phyloP scores from a whole-genome alignment of 306 rosid genomes.

The Gastrolobium bilobum region DNA sequence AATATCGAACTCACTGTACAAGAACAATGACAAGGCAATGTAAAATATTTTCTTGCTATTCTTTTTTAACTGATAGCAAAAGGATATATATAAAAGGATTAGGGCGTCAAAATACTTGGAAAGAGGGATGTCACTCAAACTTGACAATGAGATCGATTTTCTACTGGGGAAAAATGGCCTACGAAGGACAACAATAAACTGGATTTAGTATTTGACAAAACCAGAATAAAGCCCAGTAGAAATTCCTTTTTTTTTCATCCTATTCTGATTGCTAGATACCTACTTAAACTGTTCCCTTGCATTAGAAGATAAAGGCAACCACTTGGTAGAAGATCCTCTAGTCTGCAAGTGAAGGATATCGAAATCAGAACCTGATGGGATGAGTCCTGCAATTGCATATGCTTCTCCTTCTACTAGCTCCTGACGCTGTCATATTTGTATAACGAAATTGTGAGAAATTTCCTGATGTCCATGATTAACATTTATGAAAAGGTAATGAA shows the following conservation, averaged over 20 bases:
- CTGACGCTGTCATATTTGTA: conserved; percentile 63
- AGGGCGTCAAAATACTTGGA: conserved; percentile 64
- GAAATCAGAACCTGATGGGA: conserved; percentile 65
- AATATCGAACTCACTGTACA: conserved; percentile 79
- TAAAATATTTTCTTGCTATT: conserved; percentile 44
- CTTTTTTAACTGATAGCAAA: conserved; percentile 12
- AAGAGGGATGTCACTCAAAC: conserved; percentile 73
- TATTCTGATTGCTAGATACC: conserved; percentile 38
- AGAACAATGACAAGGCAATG: conserved; percentile 16
- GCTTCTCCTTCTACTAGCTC: conserved; percentile 91
- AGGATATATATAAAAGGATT: conserved; percentile 20
- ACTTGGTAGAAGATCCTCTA: conserved; percentile 78
- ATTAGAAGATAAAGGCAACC: conserved; percentile 72
- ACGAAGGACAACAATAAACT: conserved; percentile 42
- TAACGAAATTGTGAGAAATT: conserved; percentile 41
- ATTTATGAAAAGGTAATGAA: conserved; percentile 14
- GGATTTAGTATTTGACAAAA: conserved; percentile 38
- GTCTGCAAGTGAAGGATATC: conserved; percentile 73
- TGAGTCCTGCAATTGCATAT: conserved; percentile 76
- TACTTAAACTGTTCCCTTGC: conserved; percentile 68
- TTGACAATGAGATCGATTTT: conserved; percentile 64
- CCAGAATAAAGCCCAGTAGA: conserved; percentile 4
- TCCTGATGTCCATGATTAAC: conserved; percentile 24
- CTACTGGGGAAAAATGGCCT: conserved; percentile 77
- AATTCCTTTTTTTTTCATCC: conserved; percentile 17